Evolutionary conservation across 1,284 basidiomycete genomes (phyloP).

Genomic region (Cerrena zonata): DNA sequence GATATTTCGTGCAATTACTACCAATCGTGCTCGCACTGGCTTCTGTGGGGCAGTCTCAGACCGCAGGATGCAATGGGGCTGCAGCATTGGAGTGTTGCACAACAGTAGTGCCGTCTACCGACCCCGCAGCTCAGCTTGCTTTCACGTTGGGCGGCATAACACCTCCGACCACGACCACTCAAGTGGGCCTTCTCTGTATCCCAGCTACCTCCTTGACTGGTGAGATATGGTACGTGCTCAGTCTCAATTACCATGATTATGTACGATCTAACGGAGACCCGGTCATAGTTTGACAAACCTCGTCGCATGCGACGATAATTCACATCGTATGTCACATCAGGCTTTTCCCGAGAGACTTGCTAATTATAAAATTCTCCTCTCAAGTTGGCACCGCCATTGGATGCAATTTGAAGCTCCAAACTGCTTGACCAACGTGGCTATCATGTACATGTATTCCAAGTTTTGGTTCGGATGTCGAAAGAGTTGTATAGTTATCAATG

Average conservation of each 20-base stretch:
- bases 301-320: slow-evolving; percentile 1
- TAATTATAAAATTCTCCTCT: not conserved
- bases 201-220: not conserved
- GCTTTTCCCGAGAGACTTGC: too few species aligned
- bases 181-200: not conserved
- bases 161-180: not conserved
- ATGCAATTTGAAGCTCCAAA: too few species aligned
- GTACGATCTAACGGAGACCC: not conserved
- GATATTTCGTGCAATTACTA: too few species aligned
- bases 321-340: not conserved
- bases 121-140: not conserved
- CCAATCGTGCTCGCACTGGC: too few species aligned
- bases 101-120: not conserved
- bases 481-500: too few species aligned
- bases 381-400: not conserved
- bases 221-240: not conserved
- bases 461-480: too few species aligned
- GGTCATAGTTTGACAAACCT: not conserved
- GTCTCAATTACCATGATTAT: not conserved
- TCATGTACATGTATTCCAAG: too few species aligned
- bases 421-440: too few species aligned
- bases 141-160: not conserved
- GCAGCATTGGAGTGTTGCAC: not conserved
- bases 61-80: not conserved
- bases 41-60: too few species aligned